phyloP scores from a whole-genome alignment of 257 asterid species.

The Solanum medicagineum region DNA sequence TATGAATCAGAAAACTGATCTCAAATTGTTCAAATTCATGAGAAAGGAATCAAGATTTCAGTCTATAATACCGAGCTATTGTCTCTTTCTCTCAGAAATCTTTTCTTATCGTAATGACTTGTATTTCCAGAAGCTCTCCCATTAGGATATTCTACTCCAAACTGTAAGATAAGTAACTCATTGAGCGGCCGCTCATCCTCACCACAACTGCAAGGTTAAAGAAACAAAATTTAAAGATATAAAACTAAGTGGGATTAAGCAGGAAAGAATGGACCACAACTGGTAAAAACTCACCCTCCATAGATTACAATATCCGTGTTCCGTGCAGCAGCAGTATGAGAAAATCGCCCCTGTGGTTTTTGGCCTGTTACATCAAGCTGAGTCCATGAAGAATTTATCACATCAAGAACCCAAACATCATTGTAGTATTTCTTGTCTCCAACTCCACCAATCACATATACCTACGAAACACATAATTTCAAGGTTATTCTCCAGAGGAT shows the following conservation, averaged over 20 bases:
- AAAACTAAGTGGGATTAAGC: background rate
- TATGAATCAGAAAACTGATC: background rate
- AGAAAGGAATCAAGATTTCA: background rate
- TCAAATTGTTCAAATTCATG: background rate
- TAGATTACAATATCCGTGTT: conserved; percentile 53
- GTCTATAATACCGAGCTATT: background rate
- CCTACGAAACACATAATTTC: conserved; percentile 17
- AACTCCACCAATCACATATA: conserved; percentile 81
- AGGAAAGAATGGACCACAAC: background rate
- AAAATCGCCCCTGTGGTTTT: conserved; percentile 72
- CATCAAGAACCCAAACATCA: conserved; percentile 78
- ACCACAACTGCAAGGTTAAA: conserved; percentile 54
- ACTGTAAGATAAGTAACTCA: conserved; percentile 63
- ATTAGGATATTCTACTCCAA: conserved; percentile 16
- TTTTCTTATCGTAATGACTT: conserved; percentile 22
- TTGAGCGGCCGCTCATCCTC: conserved; percentile 88
- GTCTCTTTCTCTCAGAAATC: conserved; percentile 19
- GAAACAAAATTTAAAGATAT: background rate
- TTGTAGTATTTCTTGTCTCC: conserved; percentile 71
- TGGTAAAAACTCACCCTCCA: conserved; percentile 59
- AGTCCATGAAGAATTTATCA: conserved; percentile 47
- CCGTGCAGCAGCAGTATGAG: conserved; percentile 68
- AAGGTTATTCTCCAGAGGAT: background rate
- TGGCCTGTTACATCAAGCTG: conserved; percentile 41
- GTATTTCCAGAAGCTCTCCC: conserved; percentile 16